phyloP scores from a whole-genome alignment of 2,329 filamentous ascomycete genomes.

The Diatrype stigma region DNA sequence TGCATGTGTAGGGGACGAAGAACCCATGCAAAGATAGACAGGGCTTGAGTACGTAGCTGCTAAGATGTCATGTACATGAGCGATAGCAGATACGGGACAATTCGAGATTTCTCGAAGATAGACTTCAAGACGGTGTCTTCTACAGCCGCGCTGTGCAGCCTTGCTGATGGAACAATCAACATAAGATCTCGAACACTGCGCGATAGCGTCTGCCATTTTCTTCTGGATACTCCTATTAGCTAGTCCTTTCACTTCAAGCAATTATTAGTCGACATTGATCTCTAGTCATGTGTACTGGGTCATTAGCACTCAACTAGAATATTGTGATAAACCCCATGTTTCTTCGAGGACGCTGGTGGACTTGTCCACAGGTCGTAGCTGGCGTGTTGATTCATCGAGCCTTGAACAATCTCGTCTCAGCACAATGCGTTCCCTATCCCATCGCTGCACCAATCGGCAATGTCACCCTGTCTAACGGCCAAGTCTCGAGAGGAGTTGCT shows the following conservation, averaged over 20 bases:
- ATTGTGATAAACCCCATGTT: not conserved
- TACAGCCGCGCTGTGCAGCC: not conserved
- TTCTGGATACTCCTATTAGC: too few relatives aligned
- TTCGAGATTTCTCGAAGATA: too few relatives aligned
- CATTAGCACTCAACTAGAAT: not conserved
- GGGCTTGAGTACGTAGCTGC: too few relatives aligned
- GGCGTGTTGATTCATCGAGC: not conserved
- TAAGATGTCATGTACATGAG: too few relatives aligned
- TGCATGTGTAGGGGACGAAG: too few relatives aligned
- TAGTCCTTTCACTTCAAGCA: not conserved
- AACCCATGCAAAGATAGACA: too few relatives aligned
- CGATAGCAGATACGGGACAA: too few relatives aligned
- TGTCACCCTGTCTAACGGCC: conserved; percentile 8
- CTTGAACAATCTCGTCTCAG: not conserved
- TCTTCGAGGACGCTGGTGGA: not conserved
- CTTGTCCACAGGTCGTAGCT: not conserved
- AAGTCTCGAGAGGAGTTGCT: conserved; percentile 7
- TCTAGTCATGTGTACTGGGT: not conserved
- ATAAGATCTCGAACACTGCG: too few relatives aligned
- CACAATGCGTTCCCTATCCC: conserved; percentile 6
- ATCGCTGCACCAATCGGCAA: conserved; percentile 8
- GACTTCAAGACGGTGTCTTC: not conserved
- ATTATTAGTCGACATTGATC: not conserved
- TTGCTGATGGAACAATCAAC: not conserved
- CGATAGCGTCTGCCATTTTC: too few relatives aligned